Evolutionary conservation across 148 eudicot species (phyloP), one percentile per base, ranked within the genome.

Genomic region (Persicaria tinctoria): DNA sequence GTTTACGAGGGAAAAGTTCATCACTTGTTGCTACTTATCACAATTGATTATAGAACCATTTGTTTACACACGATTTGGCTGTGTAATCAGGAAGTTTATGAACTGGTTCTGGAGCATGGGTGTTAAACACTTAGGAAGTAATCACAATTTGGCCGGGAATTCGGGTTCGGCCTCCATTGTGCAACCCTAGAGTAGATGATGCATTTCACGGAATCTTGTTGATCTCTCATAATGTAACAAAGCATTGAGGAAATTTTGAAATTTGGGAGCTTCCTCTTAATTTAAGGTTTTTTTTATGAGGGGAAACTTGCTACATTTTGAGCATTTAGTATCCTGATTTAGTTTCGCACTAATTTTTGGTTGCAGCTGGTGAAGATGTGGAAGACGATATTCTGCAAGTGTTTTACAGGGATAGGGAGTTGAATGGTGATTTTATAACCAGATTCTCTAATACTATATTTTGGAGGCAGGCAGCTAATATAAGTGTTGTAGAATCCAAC

Each of bases 381-480:
- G 82, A 85, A 70, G 87, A 85, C 48, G 87, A 80, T 20, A 76
- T 82, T 76, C 69, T 82, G 45, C 76, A 63, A 76, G 87, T 76
- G 59, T 85, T 85, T 75, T 76, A 78, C 60, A 79, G 78, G 66
- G 85, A 85, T 78, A 85, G 87, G 72, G 83, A 76, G 63, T 47
- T 82, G 71, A 78, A 85, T 75, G 85, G 85, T 20, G 87, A 85
- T 80, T 63, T 85, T 59, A 59, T 85, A 51, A 74, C 87, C 70
- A 82, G 73, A 76, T 68, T 6, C 64, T 76, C 83, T 49, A 84
- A 85, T 74, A 76, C 77, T 68, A 23, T 84, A 51, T 79, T 84
- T 76, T 75, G 73, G 75, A 79, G 66, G 74, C 74, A 73, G 46
- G 80, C 48, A 8, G 51, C 44, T 72, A 57, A 53, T 14, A 45